A percentile compares a stretch with the other conserved stretches of the same genome.
These are phyloP conservation scores for Dorcoceras hygrometricum DNA, from an alignment of 257 asterid genomes.

Conservation along the genomic window DNA sequence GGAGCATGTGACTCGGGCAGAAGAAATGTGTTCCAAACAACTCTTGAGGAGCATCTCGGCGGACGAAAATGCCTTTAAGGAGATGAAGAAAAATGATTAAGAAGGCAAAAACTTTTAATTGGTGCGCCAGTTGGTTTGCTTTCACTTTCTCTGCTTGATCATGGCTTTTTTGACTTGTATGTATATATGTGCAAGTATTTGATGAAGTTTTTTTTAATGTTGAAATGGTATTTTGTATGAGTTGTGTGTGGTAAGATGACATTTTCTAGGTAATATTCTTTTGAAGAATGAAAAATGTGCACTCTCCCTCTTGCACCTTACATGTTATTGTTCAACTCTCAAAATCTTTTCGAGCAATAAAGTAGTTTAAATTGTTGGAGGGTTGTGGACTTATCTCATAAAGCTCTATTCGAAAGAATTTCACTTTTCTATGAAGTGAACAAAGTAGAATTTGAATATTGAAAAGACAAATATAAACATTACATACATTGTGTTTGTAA, in stretches of 20 bases:
- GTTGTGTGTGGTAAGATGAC: background rate
- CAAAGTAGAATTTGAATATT: too few species aligned
- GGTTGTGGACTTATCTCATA: too few species aligned
- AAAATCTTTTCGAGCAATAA: too few species aligned
- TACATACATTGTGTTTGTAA: too few species aligned
- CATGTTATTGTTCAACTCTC: too few species aligned
- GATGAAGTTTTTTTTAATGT: background rate
- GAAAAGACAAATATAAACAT: too few species aligned
- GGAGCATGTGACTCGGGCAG: conserved; percentile 73
- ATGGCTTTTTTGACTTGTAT: conserved; percentile 1
- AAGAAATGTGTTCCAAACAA: conserved; percentile 67
- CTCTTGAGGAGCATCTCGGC: conserved; percentile 73
- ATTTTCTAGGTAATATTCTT: background rate
- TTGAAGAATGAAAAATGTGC: too few species aligned
- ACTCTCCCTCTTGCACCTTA: too few species aligned
- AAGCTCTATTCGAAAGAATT: too few species aligned
- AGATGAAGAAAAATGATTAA: conserved; percentile 41
- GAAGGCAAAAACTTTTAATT: background rate
- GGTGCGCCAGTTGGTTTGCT: background rate
- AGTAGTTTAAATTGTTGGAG: too few species aligned
- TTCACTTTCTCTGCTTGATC: background rate
- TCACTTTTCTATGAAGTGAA: too few species aligned
- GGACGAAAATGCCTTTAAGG: conserved; percentile 37
- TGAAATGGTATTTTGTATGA: background rate
- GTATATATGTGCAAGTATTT: too few species aligned